Evolutionary conservation across 2,329 filamentous ascomycete genomes (phyloP), one percentile per base, ranked within the genome.

Genomic region (Colletotrichum sp.): DNA sequence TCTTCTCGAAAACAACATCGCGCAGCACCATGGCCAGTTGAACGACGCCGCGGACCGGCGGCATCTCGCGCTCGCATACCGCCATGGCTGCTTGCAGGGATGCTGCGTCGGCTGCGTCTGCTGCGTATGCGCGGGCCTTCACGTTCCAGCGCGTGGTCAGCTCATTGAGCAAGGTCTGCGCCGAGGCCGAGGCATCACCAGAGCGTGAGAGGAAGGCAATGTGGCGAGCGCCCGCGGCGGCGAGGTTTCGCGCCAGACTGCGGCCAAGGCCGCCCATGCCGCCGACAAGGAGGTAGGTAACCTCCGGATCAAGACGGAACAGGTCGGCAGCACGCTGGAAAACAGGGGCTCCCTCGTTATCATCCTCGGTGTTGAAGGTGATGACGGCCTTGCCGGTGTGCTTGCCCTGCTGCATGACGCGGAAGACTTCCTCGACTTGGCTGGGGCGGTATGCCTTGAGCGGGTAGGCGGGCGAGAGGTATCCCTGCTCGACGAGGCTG

Each of bases 381-480:
- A 77, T 15, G 25, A 88, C 80, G 16, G 87, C 82, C 60, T 88
- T 88, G 0, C 87, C 87, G 5, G 82, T 83, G 66, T 86, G 84
- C 6, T 83, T 81, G 6, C 86, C 84, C 7, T 78, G 78, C 66
- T 86, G 84, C 78, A 89, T 84, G 27, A 83, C 79, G 4, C 85
- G 81, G 74, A 89, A 86, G 1, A 85, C 85, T 0, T 83, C 79
- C 6, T 81, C 79, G 1, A 87, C 77, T 8, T 83, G 61, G 3
- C 78, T 78, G 4, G 77, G 61, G n/a, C 61, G 67, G 74, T 81
- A 77, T 39, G 76, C 64, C 69, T 80, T 79, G 10, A 74, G 69
- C 15, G 71, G 76, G 76, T 77, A 25, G 70, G 78, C 39, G 15
- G 77, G 75, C 9, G 16, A 15, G 27, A 25, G 12, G 13, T 13